A percentile compares a stretch with the other conserved stretches of the same genome.
Conservation (phyloP, 2,329 filamentous ascomycete species). For the Xylariaceae sp. region DNA sequence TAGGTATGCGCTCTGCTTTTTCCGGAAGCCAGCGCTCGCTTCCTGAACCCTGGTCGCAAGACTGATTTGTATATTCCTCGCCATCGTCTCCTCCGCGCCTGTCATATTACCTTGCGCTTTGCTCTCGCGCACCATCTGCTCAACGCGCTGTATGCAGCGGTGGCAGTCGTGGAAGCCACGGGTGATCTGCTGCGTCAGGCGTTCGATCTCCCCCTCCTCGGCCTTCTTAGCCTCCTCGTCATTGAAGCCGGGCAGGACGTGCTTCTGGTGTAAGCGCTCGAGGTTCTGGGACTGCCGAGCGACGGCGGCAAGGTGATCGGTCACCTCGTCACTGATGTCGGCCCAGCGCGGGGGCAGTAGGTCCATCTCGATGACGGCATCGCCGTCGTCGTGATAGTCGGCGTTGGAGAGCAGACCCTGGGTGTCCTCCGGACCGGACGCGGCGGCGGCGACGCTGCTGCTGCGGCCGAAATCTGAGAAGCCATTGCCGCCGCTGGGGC, state of each 20-base stretch:
- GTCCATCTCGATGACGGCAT: constrained; percentile 98
- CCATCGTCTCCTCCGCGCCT: constrained; percentile 89
- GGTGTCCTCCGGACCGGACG: constrained; percentile 44
- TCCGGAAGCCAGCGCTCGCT: constrained; percentile 85
- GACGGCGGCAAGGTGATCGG: constrained; percentile 74
- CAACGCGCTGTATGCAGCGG: constrained; percentile 79
- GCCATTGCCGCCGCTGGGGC: constrained; percentile 50
- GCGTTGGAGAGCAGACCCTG: constrained; percentile 80
- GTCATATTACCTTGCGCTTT: constrained; percentile 68
- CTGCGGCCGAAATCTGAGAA: constrained; percentile 57
- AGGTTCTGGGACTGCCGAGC: constrained; percentile 78
- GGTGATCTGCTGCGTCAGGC: constrained; percentile 85
- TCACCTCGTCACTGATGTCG: constrained; percentile 90
- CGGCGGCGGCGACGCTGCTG: constrained; percentile 35
- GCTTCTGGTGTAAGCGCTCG: constrained; percentile 93
- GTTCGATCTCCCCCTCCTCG: constrained; percentile 88
- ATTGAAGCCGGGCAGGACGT: constrained; percentile 93
- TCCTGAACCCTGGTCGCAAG: constrained; percentile 86
- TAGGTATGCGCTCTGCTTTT: constrained; percentile 94
- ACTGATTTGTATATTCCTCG: constrained; percentile 90
- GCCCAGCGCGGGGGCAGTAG: constrained; percentile 92
- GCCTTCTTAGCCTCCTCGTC: constrained; percentile 84
- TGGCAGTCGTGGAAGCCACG: constrained; percentile 87
- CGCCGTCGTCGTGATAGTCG: constrained; percentile 79
- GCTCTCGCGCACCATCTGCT: constrained; percentile 79